Percentiles rank a stretch among this genome's conserved stretches.
phyloP scores from a whole-genome alignment of 129 eudicot genomes.

The Pulicaria dysenterica region DNA sequence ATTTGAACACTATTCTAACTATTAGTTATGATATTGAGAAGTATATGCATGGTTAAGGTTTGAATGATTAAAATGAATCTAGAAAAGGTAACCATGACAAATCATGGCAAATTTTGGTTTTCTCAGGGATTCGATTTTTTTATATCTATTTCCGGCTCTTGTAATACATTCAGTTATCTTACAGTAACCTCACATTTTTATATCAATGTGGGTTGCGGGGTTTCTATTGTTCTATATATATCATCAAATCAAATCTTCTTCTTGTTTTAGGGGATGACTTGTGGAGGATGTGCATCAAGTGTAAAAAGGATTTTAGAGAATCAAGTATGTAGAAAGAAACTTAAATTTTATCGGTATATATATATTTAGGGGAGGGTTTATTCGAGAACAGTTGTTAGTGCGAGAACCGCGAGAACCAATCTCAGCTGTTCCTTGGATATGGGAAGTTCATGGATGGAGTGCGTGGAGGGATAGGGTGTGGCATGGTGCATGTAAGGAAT shows the following conservation, averaged over 20 bases:
- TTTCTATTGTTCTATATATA: neutral
- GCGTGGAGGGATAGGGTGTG: too few relatives aligned
- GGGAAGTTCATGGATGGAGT: too few relatives aligned
- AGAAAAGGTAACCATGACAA: conserved; percentile 7
- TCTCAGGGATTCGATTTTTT: neutral
- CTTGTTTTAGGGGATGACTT: conserved; percentile 78
- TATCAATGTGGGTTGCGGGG: neutral
- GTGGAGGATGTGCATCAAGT: conserved; percentile 96
- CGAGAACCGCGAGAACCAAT: too few relatives aligned
- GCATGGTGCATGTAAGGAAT: too few relatives aligned
- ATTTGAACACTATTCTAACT: neutral
- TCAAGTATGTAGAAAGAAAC: conserved; percentile 54
- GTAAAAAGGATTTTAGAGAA: conserved; percentile 89
- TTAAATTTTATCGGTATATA: neutral
- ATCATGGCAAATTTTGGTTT: neutral
- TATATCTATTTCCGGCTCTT: conserved; percentile 1
- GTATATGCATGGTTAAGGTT: neutral
- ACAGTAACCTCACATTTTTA: neutral
- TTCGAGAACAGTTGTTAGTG: too few relatives aligned
- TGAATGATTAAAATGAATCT: neutral
- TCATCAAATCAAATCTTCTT: neutral
- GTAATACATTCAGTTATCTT: conserved; percentile 14
- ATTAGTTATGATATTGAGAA: neutral
- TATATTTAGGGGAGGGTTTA: too few relatives aligned
- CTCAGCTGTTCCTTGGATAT: too few relatives aligned